Evolutionary conservation across 768 basidiomycete genomes (phyloP).

Genomic region (Tricholoma sp.): DNA sequence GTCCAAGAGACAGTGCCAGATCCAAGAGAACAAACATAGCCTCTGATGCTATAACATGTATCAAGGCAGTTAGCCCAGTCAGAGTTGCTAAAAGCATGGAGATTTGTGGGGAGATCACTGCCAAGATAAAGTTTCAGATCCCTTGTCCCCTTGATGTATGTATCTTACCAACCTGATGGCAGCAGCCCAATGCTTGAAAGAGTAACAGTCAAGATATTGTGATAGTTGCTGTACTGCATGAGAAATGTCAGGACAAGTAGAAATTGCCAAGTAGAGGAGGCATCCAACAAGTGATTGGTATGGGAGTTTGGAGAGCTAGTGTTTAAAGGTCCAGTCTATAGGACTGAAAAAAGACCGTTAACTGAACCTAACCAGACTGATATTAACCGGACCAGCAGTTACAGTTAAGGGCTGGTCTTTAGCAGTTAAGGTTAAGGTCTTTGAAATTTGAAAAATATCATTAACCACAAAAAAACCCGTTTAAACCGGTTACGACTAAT

Average conservation of each 20-base stretch:
- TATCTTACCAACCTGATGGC: too few relatives aligned
- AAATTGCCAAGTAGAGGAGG: neutral
- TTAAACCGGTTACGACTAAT: too few relatives aligned
- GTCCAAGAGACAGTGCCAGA: slow-evolving; percentile 15
- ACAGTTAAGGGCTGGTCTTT: too few relatives aligned
- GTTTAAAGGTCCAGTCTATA: too few relatives aligned
- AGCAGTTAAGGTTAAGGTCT: too few relatives aligned
- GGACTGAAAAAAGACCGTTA: too few relatives aligned
- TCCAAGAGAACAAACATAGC: slow-evolving; percentile 14
- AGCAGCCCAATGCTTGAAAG: too few relatives aligned
- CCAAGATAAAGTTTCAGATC: slow-evolving; percentile 7
- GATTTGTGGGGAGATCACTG: neutral
- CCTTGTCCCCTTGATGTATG: slow-evolving; percentile 13
- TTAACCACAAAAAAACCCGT: too few relatives aligned
- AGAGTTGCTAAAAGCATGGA: slow-evolving; percentile 17
- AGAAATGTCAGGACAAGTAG: neutral
- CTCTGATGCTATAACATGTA: slow-evolving; percentile 12
- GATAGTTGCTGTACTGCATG: neutral
- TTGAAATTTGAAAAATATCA: too few relatives aligned
- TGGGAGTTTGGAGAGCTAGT: neutral
- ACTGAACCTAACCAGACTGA: too few relatives aligned
- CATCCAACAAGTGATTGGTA: neutral
- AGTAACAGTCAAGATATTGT: neutral
- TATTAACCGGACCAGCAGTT: too few relatives aligned
- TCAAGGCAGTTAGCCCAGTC: slow-evolving; percentile 18